Evolutionary conservation across 2,329 filamentous ascomycete species (phyloP), one percentile per base, ranked within the genome.

Genomic region (Ambrosiella cleistominuta): DNA sequence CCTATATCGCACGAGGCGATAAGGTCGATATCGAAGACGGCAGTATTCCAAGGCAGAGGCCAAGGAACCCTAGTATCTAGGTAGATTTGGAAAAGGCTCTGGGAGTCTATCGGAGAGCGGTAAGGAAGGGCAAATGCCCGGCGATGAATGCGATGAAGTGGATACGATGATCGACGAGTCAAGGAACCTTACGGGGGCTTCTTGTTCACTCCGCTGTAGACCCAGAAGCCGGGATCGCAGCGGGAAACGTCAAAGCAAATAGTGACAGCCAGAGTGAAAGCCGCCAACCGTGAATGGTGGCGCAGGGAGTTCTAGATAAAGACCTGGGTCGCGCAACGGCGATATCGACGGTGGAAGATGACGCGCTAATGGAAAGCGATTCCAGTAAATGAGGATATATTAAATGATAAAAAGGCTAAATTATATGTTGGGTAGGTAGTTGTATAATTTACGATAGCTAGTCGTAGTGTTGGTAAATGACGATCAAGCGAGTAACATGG

Each of bases 131-230:
- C 38, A 39, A 44, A 42, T 38, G 38, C 52, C 52, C 52, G 17
- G 38, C 40, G 52, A 54, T 54, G 19, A 3, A 42, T 42, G 27
- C n/a, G 57, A 36, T 11, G 38, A 36, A 36, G 17, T 51, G 47
- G 17, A 4, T 11, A 42, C 27, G 7, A 13, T 9, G 11, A 36
- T 15, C 15, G 50, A 15, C 51, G 51, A 56, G 13, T 45, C 39
- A 15, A 49, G 36, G 42, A 7, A 39, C 53, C 56, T 96, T 97
- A 97, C 79, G 91, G 91, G 71, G 93, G 91, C 75, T 95, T 91
- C 78, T 89, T 93, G 78, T 93, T 88, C 77, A 89, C 87, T 85
- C 91, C 90, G 78, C 83, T 83, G 73, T 91, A 91, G 82, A 94
- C 89, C 89, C 89, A 88, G 78, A 83, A 83, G 71, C 83, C 83